A percentile compares a stretch with the other conserved stretches of the same genome.
Evolutionary conservation across 2,329 filamentous ascomycete species (phyloP).

Genomic region (Aspergillus ruber): DNA sequence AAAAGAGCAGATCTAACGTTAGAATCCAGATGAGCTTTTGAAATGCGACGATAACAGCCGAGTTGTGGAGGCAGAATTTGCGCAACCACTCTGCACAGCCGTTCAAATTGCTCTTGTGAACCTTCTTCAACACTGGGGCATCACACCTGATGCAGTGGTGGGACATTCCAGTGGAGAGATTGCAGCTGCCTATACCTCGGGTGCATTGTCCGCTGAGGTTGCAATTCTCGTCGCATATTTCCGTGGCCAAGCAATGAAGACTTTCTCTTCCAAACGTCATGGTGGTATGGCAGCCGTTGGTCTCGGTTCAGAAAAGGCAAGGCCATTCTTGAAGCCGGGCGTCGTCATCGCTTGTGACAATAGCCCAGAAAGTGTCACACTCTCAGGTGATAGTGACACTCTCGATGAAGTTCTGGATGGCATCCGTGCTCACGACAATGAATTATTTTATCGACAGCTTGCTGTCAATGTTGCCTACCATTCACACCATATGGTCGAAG

Average conservation of each 20-base stretch:
- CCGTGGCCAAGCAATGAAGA: background rate
- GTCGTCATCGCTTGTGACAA: background rate
- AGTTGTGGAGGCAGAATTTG: conserved; percentile 7
- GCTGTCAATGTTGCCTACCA: background rate
- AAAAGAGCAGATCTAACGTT: background rate
- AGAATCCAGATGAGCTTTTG: conserved; percentile 4
- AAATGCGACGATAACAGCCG: background rate
- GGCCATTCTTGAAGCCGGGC: background rate
- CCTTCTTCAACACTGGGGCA: conserved; percentile 4
- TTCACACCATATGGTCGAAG: conserved; percentile 11
- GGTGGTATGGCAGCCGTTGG: background rate
- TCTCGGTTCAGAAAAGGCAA: background rate
- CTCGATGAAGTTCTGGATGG: background rate
- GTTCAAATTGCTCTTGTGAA: conserved; percentile 20
- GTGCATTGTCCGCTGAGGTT: background rate
- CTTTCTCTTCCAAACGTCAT: background rate
- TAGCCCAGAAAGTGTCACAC: background rate
- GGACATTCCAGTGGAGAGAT: conserved; percentile 23
- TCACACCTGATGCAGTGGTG: conserved; percentile 12
- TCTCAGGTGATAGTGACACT: background rate
- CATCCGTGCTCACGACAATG: background rate
- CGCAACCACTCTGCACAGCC: conserved; percentile 18
- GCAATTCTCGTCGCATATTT: background rate
- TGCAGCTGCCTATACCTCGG: conserved; percentile 17
- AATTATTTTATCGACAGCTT: conserved; percentile 1